Base-by-base conservation (phyloP, 129 eudicot genomes). In the Smallanthus sonchifolius region DNA sequence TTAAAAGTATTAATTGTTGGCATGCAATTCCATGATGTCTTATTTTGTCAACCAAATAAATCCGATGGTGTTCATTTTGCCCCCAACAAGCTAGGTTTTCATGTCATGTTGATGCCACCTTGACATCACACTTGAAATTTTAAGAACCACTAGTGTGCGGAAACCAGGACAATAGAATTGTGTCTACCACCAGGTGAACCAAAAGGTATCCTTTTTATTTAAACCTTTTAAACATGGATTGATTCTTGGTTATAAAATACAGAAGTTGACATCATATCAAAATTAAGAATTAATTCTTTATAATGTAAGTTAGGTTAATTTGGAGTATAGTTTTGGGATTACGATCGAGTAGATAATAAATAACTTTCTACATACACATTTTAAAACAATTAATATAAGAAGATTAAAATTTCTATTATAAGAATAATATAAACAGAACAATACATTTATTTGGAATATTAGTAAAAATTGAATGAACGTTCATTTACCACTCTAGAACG, bases 1-100 rank as follows among this genome's bases (percentile, higher is more conserved):
- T 42, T 28, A 7, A 28, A 66, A 60, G 45, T 61, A 70, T 77
- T 74, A 75, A 62, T 84, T 24, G 81, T 75, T 83, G 78, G 81
- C 86, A 72, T 75, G 83, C 78, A 75, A 79, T 75, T 79, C 83
- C 71, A 55, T 77, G 69, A 81, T 76, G 85, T 73, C 77, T 76
- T 73, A 82, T 51, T 72, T 54, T 67, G 65, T 71, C 76, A 74
- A 71, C 79, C 61, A 68, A 68, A 75, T 15, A n/a, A 51, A 5
- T 2, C 55, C 49, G 32, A 61, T 51, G 19, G 45, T 11, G 65
- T 34, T 70, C 37, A 65, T 76, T 70, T 10, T 57, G 35, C 52
- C 67, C 74, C 67, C 67, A 38, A 38, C 65, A 59, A 63, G n/a
- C n/a, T n/a, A n/a, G 61, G 65, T 65, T 63, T 52, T 59, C 45